Percentiles rank a stretch among this genome's conserved stretches.
These are phyloP conservation scores for Trichosporon inkin DNA, from an alignment of 1,284 basidiomycete species.

Conservation along the genomic window DNA sequence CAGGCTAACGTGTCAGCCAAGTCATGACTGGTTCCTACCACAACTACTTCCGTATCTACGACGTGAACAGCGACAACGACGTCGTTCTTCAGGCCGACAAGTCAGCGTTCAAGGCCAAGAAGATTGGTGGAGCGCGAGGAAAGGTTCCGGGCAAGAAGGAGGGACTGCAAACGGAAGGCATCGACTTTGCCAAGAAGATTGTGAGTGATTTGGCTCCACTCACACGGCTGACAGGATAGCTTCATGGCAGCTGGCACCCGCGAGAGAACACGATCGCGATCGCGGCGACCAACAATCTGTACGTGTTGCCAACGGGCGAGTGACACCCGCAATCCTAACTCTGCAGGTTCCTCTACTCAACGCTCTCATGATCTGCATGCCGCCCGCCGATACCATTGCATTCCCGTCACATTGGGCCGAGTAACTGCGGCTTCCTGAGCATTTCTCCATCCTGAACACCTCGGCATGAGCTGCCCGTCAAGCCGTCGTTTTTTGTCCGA, in stretches of 20 bases:
- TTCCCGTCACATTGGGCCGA: conserved; percentile 9
- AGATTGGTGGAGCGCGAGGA: conserved; percentile 76
- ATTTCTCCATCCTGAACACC: conserved; percentile 1
- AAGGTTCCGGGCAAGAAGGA: conserved; percentile 74
- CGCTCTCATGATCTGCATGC: conserved; percentile 38
- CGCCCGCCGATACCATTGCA: conserved; percentile 18
- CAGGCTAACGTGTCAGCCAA: conserved; percentile 57
- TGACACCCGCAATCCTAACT: background rate
- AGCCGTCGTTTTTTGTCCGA: conserved; percentile 7
- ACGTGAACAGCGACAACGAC: conserved; percentile 82
- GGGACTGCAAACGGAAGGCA: conserved; percentile 79
- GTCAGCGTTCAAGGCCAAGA: conserved; percentile 99
- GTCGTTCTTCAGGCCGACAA: conserved; percentile 98
- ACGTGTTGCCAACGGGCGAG: conserved; percentile 42
- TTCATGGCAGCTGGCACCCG: conserved; percentile 96
- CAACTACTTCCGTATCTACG: conserved; percentile 99
- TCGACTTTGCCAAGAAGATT: conserved; percentile 99
- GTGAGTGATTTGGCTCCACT: conserved; percentile 40
- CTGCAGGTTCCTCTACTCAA: conserved; percentile 48
- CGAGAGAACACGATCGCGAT: conserved; percentile 98
- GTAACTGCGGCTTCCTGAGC: background rate
- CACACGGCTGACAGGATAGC: conserved; percentile 32
- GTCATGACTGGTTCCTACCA: conserved; percentile 97
- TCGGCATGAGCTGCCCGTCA: background rate
- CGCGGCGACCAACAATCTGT: conserved; percentile 90